Percentiles rank a stretch among this genome's conserved stretches.
Conservation (phyloP, 1,284 basidiomycete genomes). For the Rhodotorula glutinis region DNA sequence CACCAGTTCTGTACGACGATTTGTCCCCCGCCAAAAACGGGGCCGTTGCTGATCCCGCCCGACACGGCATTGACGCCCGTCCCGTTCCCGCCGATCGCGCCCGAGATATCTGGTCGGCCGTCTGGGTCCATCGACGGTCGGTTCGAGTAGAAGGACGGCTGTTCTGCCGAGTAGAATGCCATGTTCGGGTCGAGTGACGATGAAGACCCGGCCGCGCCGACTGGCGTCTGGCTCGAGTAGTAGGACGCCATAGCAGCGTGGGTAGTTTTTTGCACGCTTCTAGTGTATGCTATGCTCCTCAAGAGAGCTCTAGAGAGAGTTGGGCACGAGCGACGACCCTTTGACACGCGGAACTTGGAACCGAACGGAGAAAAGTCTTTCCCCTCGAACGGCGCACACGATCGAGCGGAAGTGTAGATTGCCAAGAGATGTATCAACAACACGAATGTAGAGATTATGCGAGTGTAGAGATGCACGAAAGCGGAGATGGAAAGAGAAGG, state of each 20-base stretch:
- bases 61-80: neutral
- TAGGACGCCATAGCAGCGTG: neutral
- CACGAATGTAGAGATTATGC: too few relatives aligned
- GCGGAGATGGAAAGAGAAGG: too few relatives aligned
- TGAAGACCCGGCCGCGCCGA: neutral
- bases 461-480: too few relatives aligned
- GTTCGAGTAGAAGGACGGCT: constrained; percentile 24
- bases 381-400: too few relatives aligned
- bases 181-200: constrained; percentile 22
- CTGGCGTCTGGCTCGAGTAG: neutral
- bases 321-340: neutral
- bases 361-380: too few relatives aligned
- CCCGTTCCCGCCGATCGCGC: constrained; percentile 18
- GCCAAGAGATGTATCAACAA: too few relatives aligned
- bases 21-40: constrained; percentile 13
- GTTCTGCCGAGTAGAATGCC: constrained; percentile 26
- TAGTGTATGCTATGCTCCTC: too few relatives aligned
- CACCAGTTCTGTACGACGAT: constrained; percentile 60
- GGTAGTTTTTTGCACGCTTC: too few relatives aligned
- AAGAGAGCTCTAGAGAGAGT: too few relatives aligned
- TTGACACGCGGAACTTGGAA: too few relatives aligned
- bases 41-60: neutral
- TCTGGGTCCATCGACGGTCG: constrained; percentile 21
- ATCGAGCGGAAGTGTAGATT: too few relatives aligned
- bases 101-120: constrained; percentile 19